Percentiles rank a stretch among this genome's conserved stretches.
These are phyloP conservation scores for Penicillium desertorum DNA, from an alignment of 495 filamentous ascomycete genomes.

Conservation along the genomic window DNA sequence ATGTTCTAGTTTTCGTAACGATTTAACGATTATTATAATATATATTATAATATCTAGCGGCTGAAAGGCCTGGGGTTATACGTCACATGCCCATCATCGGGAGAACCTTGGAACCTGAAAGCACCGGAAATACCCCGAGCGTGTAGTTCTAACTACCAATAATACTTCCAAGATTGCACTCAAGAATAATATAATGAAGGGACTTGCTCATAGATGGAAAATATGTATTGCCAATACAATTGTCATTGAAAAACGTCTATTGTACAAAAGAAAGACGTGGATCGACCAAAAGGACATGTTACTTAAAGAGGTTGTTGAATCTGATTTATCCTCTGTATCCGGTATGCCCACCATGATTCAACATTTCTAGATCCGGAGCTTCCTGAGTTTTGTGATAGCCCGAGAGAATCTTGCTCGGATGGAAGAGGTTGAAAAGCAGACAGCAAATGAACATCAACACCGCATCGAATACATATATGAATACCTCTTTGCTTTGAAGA, in stretches of 20 bases:
- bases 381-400: neutral
- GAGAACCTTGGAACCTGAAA: neutral
- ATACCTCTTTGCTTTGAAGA: constrained; percentile 53
- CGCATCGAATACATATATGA: constrained; percentile 53
- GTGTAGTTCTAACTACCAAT: neutral
- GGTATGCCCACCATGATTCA: constrained; percentile 5
- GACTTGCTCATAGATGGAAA: neutral
- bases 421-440: constrained; percentile 44
- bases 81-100: constrained; percentile 1
- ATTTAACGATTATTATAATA: too few relatives aligned
- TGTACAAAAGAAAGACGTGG: neutral
- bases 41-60: too few relatives aligned
- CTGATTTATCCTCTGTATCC: neutral
- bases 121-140: neutral
- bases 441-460: constrained; percentile 35
- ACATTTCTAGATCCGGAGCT: constrained; percentile 16
- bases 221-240: neutral
- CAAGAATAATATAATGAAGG: neutral
- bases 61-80: neutral
- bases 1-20: neutral
- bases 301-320: neutral
- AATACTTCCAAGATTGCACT: neutral
- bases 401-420: constrained; percentile 22
- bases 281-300: neutral
- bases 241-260: neutral